These are phyloP conservation scores for Lactuca saligna DNA, from an alignment of 129 eudicot genomes.

Conservation along the genomic window DNA sequence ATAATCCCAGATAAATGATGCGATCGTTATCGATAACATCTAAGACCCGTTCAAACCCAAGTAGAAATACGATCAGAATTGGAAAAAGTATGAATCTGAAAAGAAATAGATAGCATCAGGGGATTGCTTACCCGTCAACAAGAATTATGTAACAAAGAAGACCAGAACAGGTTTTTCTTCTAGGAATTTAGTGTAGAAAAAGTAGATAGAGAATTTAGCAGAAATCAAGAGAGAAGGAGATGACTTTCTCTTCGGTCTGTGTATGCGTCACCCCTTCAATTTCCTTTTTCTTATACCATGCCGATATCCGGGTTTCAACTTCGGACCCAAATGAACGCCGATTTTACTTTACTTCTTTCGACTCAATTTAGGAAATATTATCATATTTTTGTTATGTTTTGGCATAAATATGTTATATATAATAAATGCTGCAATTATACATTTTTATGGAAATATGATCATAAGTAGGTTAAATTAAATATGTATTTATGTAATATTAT, in stretches of 20 bases:
- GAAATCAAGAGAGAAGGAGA: slow-evolving; percentile 13
- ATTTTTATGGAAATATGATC: too few species aligned
- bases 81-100: slow-evolving; percentile 2
- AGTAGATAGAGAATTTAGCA: slow-evolving; percentile 2
- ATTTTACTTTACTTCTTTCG: not conserved
- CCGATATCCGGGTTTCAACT: not conserved
- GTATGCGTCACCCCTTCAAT: slow-evolving; percentile 15
- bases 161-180: not conserved
- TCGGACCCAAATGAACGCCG: not conserved
- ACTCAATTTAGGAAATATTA: not conserved
- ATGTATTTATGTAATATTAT: too few species aligned
- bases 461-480: too few species aligned
- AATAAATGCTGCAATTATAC: too few species aligned
- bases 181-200: slow-evolving; percentile 11
- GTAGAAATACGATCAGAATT: slow-evolving; percentile 17
- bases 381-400: not conserved
- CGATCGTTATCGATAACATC: slow-evolving; percentile 20
- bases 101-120: slow-evolving; percentile 9
- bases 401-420: too few species aligned
- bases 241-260: slow-evolving; percentile 19
- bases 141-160: not conserved
- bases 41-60: slow-evolving; percentile 8
- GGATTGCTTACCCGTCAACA: slow-evolving; percentile 23
- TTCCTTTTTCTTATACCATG: not conserved
- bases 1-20: slow-evolving; percentile 3